phyloP scores from a whole-genome alignment of 139 green algal genomes.

The Zygnema cylindricum region DNA sequence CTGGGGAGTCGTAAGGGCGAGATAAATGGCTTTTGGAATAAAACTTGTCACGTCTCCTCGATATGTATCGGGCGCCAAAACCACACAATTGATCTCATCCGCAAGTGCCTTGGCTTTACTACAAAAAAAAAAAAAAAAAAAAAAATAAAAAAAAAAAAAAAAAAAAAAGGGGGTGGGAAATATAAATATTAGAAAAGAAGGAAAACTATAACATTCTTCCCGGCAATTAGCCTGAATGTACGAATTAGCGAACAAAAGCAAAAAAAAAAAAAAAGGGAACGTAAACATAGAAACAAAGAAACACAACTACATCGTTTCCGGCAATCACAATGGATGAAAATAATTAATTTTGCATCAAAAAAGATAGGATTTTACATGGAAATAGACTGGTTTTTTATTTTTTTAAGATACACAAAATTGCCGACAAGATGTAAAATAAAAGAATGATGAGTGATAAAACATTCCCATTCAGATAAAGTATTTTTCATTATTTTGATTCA shows the following conservation, averaged over 20 bases:
- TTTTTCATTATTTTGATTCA: too few species aligned
- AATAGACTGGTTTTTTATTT: too few species aligned
- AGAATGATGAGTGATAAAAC: too few species aligned
- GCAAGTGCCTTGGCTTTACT: constrained; percentile 11
- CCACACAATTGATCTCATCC: background rate
- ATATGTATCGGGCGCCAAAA: constrained; percentile 16
- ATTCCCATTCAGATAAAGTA: too few species aligned
- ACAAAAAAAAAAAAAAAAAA: background rate
- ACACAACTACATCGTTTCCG: background rate
- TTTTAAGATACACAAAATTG: too few species aligned
- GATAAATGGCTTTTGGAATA: constrained; percentile 39
- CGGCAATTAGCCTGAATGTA: background rate
- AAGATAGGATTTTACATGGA: too few species aligned
- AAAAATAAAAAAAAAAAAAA: background rate
- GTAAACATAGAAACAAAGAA: background rate
- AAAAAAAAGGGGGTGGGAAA: background rate
- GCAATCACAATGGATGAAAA: constrained; percentile 3
- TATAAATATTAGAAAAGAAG: background rate
- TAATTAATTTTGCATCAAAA: too few species aligned
- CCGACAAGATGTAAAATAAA: too few species aligned
- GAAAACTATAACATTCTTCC: background rate
- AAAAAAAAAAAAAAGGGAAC: background rate
- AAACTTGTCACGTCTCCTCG: background rate
- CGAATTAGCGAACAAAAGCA: background rate
- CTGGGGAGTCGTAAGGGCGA: constrained; percentile 17